Evolutionary conservation across 345 rosid species (phyloP), one percentile per base, ranked within the genome.

Genomic region (Bruguiera gymnorhiza): DNA sequence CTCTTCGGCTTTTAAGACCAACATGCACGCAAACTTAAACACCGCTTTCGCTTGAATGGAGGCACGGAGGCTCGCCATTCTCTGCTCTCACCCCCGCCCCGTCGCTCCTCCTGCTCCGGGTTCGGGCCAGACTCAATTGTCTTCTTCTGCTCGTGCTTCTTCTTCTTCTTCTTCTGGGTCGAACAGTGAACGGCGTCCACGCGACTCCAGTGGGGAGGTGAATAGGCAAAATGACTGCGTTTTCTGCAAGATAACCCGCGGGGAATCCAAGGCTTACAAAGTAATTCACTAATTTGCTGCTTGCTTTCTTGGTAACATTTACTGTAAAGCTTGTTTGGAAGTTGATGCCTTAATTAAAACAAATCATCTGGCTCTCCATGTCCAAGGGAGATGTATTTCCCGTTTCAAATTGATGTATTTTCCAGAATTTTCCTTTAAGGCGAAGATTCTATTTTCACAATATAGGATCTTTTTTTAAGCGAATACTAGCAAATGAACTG

Each of bases 161-260:
- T 43, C 50, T 39, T 73, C 11, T 55, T 89, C 84, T 57, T 37
- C 73, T 21, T 70, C 85, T 19, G 71, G 20, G 65, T 67, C 78
- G 3, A 6, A 70, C 51, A 55, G 20, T 46, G 75, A 74, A 56
- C 70, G 13, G 18, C 18, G 19, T 15, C 15, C 18, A 18, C 50
- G 18, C 63, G 79, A 19, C 50, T n/a, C 70, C 62, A 48, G 36
- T 19, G 68, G 63, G 11, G 26, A 69, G 39, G 58, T 43, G 6
- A 63, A 34, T 53, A 50, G n/a, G 6, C 68, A 50, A 62, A 72
- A 82, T 43, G 87, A 76, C 79, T 91, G 98, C 77, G 96, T 93
- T 75, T 93, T 93, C 76, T 93, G 98, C 69, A 72, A 81, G 82
- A 88, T 93, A 59, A 71, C 86, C 60, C 89, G 87, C 27, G 98